phyloP scores from a whole-genome alignment of 225 moss, liverwort and hornwort genomes.

The Marchantia paleacea region DNA sequence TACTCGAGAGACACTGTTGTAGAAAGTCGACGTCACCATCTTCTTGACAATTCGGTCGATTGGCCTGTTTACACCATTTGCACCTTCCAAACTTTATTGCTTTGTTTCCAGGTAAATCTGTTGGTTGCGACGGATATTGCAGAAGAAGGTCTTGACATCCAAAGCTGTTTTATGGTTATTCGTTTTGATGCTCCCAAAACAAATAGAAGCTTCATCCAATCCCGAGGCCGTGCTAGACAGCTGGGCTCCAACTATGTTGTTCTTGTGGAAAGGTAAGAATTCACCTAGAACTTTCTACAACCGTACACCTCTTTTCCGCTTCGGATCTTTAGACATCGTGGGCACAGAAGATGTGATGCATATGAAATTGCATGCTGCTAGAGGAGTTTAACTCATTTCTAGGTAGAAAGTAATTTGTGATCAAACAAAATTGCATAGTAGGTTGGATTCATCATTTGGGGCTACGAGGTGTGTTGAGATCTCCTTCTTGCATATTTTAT shows the following conservation, averaged over 20 bases:
- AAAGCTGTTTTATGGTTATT: slow-evolving; percentile 87
- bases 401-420: not conserved
- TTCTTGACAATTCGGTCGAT: not conserved
- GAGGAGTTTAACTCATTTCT: not conserved
- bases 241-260: slow-evolving; percentile 64
- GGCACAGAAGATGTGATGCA: not conserved
- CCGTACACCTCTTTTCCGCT: not conserved
- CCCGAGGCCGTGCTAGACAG: slow-evolving; percentile 94
- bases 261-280: slow-evolving; percentile 67
- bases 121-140: slow-evolving; percentile 93
- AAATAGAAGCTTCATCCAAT: slow-evolving; percentile 82
- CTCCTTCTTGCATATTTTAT: too few relatives aligned
- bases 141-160: slow-evolving; percentile 98
- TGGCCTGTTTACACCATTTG: not conserved
- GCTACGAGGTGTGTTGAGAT: too few relatives aligned
- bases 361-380: not conserved
- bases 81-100: not conserved
- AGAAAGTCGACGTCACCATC: too few relatives aligned
- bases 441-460: too few relatives aligned
- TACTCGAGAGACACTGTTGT: too few relatives aligned
- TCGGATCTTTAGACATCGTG: not conserved
- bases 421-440: too few relatives aligned
- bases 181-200: slow-evolving; percentile 92
- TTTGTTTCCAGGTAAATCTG: slow-evolving; percentile 66
- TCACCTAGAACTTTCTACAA: not conserved